Base-by-base conservation (phyloP, 2,329 filamentous ascomycete species). In the Tolypocladium ovalisporum region DNA sequence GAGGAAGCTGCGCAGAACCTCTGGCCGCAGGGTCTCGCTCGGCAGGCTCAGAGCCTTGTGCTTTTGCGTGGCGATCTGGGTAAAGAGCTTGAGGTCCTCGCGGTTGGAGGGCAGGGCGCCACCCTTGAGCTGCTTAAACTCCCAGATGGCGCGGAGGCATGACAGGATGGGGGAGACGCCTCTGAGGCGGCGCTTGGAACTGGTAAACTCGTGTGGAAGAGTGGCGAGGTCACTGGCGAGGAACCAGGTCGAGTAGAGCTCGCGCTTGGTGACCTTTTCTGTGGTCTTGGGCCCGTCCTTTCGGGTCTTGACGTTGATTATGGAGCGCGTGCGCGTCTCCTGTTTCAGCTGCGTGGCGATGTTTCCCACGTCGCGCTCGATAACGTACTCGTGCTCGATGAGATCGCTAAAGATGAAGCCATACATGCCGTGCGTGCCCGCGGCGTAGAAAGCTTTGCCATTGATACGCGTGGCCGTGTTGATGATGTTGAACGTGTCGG, bases 371-470 rank as follows among this genome's bases (percentile, higher is more conserved):
- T 90, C 85, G 58, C 94, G 86, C 75, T 96, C 87, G 60, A 99
- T 87, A 59, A 94, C 84, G 68, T 90, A 99, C 66, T 92, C 86
- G 71, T 99, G 94, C 66, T 86, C 82, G 64, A 96, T 90, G 27
- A 99, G 80, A 70, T 99, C 94, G 58, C 89, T 88, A 70, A 99
- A 99, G 63, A 96, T 88, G 75, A 90, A 99, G 57, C 94, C 94
- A 70, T 95, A 97, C 69, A 96, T 82, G 54, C 94, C 94, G 68
- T 97, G 90, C 3, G 88, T 84, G 54, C 86, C 87, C 39, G 91
- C 89, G 12, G 90, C 90, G 73, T 99, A 99, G 72, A 97, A 97
- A 13, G 91, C 86, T 53, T 85, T 84, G 61, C 84, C 81, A 60
- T 87, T 85, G 40, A 95, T 75, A 52, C 93, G 87, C 44, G 91